phyloP scores from a whole-genome alignment of 148 eudicot genomes.

The Silene uniflora region DNA sequence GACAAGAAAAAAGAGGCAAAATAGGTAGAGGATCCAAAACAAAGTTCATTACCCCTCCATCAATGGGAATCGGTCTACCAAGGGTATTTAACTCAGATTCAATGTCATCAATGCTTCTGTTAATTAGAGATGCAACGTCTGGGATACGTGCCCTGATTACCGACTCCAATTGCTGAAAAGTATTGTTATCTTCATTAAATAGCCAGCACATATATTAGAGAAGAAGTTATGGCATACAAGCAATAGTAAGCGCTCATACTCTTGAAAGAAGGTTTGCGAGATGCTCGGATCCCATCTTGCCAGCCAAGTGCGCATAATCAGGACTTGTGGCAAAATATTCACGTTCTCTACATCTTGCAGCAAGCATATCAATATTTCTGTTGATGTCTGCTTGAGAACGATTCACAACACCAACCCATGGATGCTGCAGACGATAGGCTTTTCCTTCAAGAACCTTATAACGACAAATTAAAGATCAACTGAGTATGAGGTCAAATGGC shows the following conservation, averaged over 20 bases:
- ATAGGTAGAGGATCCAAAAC: neutral
- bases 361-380: conserved; percentile 60
- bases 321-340: conserved; percentile 70
- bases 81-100: conserved; percentile 50
- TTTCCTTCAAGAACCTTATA: conserved; percentile 86
- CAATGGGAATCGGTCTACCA: conserved; percentile 52
- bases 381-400: conserved; percentile 89
- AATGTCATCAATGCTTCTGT: conserved; percentile 44
- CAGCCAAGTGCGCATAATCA: conserved; percentile 70
- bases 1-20: neutral
- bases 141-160: conserved; percentile 48
- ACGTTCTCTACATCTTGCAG: conserved; percentile 65
- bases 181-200: neutral
- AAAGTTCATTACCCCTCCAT: conserved; percentile 48
- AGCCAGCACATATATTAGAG: neutral
- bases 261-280: conserved; percentile 75
- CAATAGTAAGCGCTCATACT: conserved; percentile 33
- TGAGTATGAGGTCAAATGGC: neutral
- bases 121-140: conserved; percentile 41
- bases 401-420: conserved; percentile 90
- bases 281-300: conserved; percentile 76
- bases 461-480: conserved; percentile 2
- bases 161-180: conserved; percentile 47
- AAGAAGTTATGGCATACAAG: neutral
- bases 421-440: conserved; percentile 64